These are phyloP conservation scores for Cladosporium colombiae DNA, from an alignment of 2,329 filamentous ascomycete species.

Conservation along the genomic window DNA sequence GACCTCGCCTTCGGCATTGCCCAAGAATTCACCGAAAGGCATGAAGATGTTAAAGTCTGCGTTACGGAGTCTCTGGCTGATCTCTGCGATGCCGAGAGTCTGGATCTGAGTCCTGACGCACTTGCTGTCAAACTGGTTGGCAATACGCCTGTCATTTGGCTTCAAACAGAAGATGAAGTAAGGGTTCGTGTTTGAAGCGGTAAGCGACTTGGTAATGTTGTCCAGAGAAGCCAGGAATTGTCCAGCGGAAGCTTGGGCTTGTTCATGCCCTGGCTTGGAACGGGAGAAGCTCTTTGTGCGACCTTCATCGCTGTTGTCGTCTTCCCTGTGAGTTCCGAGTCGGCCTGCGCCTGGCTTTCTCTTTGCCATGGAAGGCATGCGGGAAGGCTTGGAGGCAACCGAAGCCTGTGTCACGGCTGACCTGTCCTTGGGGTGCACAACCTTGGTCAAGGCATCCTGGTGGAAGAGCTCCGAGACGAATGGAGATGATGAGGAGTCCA, in stretches of 20 bases:
- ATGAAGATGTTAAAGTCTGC: constrained; percentile 96
- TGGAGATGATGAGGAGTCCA: constrained; percentile 81
- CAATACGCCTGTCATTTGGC: constrained; percentile 93
- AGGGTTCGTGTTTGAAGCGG: constrained; percentile 78
- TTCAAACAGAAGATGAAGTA: constrained; percentile 98
- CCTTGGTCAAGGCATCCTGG: constrained; percentile 90
- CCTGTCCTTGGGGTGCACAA: constrained; percentile 89
- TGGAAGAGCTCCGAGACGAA: constrained; percentile 91
- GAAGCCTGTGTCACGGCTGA: constrained; percentile 92
- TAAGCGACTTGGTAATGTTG: constrained; percentile 85
- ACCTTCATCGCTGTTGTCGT: constrained; percentile 46
- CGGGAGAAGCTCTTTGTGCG: constrained; percentile 41
- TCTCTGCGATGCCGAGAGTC: constrained; percentile 93
- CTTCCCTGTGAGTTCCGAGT: constrained; percentile 45
- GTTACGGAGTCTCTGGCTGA: constrained; percentile 87
- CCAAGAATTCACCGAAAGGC: constrained; percentile 93
- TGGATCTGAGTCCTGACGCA: constrained; percentile 94
- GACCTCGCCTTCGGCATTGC: constrained; percentile 79
- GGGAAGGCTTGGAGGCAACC: constrained; percentile 90
- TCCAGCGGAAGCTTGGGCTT: constrained; percentile 83
- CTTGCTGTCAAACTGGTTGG: constrained; percentile 98
- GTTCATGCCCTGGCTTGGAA: constrained; percentile 41
- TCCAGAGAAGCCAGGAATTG: constrained; percentile 89
- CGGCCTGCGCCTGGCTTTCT: constrained; percentile 64
- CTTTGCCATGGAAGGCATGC: constrained; percentile 89